phyloP scores from a whole-genome alignment of 1,284 basidiomycete species.

The Kwoniella shivajii region DNA sequence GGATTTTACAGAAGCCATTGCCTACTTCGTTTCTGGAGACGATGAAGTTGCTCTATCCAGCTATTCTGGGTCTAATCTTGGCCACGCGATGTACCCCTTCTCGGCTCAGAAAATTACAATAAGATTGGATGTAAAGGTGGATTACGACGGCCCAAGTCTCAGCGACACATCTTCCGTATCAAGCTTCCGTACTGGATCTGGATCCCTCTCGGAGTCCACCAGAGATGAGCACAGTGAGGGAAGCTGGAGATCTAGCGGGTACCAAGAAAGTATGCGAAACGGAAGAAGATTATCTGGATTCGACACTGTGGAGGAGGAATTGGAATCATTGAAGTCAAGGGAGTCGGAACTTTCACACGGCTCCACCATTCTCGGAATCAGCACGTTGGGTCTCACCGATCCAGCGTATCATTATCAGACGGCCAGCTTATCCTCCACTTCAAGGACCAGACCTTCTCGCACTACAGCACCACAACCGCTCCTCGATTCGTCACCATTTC shows the following conservation, averaged over 20 bases:
- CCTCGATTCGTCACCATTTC: background rate
- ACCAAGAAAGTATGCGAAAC: slow-evolving; percentile 8
- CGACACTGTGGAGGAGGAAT: background rate
- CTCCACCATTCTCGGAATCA: background rate
- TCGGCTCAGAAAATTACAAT: slow-evolving; percentile 65
- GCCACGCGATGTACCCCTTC: slow-evolving; percentile 5
- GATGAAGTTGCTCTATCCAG: slow-evolving; percentile 74
- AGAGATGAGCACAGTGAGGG: slow-evolving; percentile 18
- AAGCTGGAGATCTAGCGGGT: slow-evolving; percentile 29
- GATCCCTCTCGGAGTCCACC: slow-evolving; percentile 7
- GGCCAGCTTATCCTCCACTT: too few relatives aligned
- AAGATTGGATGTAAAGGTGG: slow-evolving; percentile 71
- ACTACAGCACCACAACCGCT: background rate
- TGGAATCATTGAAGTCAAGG: too few relatives aligned
- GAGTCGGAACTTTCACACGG: background rate
- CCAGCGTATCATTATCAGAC: background rate
- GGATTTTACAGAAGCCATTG: slow-evolving; percentile 80
- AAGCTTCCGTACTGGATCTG: slow-evolving; percentile 54
- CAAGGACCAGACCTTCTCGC: too few relatives aligned
- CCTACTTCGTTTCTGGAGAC: slow-evolving; percentile 70
- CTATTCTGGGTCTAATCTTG: slow-evolving; percentile 54
- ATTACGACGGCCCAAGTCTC: slow-evolving; percentile 86
- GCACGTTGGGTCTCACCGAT: background rate
- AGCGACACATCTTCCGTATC: slow-evolving; percentile 80
- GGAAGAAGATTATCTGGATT: background rate